Evolutionary conservation across 2,329 filamentous ascomycete species (phyloP).

Genomic region (Camptophora hylomeconis): DNA sequence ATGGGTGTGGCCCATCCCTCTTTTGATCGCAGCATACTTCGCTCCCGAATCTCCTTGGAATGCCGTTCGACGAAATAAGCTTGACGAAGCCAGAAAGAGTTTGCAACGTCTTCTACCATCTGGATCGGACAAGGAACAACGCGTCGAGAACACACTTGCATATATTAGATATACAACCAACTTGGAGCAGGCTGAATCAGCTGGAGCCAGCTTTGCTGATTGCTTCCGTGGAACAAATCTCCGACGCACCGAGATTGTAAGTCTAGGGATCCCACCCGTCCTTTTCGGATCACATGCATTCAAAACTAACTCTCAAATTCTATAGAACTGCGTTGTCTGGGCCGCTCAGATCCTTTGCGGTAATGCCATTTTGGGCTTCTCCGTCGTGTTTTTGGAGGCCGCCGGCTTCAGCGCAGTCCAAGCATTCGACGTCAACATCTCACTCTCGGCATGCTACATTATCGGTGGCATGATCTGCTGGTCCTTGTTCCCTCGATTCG

Average conservation of each 20-base stretch:
- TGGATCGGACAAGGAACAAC: slow-evolving; percentile 19
- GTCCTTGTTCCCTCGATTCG: slow-evolving; percentile 28
- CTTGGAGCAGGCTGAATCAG: slow-evolving; percentile 15
- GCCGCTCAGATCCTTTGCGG: slow-evolving; percentile 27
- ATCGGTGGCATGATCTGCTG: slow-evolving; percentile 29
- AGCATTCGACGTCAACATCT: slow-evolving; percentile 29
- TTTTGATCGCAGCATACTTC: slow-evolving; percentile 19
- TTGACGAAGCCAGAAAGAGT: slow-evolving; percentile 21
- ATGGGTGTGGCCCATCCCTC: slow-evolving; percentile 16
- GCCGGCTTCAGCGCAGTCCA: slow-evolving; percentile 26
- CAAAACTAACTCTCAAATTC: background rate
- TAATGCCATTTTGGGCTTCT: slow-evolving; percentile 26
- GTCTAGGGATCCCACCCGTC: slow-evolving; percentile 6
- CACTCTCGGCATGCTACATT: slow-evolving; percentile 28
- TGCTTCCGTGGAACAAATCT: slow-evolving; percentile 30
- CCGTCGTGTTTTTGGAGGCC: slow-evolving; percentile 26
- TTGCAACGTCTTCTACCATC: slow-evolving; percentile 19
- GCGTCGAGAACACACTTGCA: slow-evolving; percentile 20
- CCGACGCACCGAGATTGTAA: slow-evolving; percentile 30
- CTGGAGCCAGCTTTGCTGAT: slow-evolving; percentile 21
- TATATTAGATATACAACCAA: slow-evolving; percentile 27
- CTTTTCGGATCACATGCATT: too few species aligned
- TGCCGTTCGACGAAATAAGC: slow-evolving; percentile 22
- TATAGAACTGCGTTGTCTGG: slow-evolving; percentile 27
- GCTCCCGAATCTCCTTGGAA: slow-evolving; percentile 25